Base-by-base conservation (phyloP, 1,284 basidiomycete species). In the Tausonia pullulans region DNA sequence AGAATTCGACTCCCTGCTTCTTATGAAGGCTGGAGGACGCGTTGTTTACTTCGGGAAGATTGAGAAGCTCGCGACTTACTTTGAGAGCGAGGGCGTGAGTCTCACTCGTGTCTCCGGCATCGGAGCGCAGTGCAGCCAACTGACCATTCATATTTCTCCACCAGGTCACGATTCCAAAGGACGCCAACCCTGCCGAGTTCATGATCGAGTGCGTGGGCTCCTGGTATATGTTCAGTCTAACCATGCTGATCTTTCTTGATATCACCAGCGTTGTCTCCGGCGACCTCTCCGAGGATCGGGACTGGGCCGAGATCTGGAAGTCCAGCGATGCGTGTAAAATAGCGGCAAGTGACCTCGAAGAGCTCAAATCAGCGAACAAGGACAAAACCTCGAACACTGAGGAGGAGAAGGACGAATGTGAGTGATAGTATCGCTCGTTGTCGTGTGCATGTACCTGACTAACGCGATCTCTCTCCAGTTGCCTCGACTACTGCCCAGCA, bases 221-320 rank as follows among this genome's bases (percentile, higher is more conserved):
- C n/a, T 51, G 11, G 16, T n/a, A 51, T 51, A 51, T 51, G 11
- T n/a, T n/a, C n/a, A 11, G 49, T 51, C 49, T 51, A 11, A 51
- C n/a, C n/a, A 51, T 51, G 11, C 11, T 51, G n/a, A 11, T 27
- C 27, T 27, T 27, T 27, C 27, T 27, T 27, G 27, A 27, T 27
- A 27, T 27, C 27, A 58, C 14, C 56, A 49, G 73, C 64, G 68
- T 74, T 43, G 73, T 75, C 0, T 74, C 74, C 3, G 74, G 74
- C 14, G 71, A 72, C 27, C 58, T 71, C 49, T 70, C 70, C 7
- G 70, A 68, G 44, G 69, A 81, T 43, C 78, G 80, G 41, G 86
- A 90, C 69, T 90, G 87, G 87, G 82, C 83, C 53, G 81, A 87
- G 62, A 76, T 87, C 9, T 88, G 87, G 87, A 72, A 81, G 40